phyloP scores from a whole-genome alignment of 257 asterid genomes.

The Nicotiana paniculata region DNA sequence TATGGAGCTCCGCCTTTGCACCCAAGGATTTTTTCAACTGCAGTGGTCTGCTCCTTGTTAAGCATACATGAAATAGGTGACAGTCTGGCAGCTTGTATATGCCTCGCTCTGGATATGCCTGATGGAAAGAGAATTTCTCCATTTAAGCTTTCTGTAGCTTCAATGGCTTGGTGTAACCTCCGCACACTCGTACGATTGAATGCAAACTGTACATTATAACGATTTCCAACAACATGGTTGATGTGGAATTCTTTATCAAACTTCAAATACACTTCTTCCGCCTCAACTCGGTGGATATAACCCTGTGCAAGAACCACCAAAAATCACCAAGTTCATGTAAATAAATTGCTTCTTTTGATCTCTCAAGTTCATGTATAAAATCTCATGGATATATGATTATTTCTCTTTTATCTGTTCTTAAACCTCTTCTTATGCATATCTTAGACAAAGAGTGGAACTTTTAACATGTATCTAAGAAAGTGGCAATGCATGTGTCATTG shows the following conservation, averaged over 20 bases:
- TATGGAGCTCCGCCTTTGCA: constrained; percentile 78
- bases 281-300: constrained; percentile 70
- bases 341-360: background rate
- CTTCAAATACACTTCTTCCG: constrained; percentile 64
- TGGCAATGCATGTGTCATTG: background rate
- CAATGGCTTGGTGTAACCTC: constrained; percentile 77
- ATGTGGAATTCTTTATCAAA: constrained; percentile 56
- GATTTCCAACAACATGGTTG: constrained; percentile 35
- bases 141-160: constrained; percentile 54
- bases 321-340: background rate
- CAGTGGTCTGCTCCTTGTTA: constrained; percentile 59
- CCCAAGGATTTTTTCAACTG: constrained; percentile 66
- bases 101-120: constrained; percentile 15
- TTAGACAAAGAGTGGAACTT: background rate
- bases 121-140: constrained; percentile 65
- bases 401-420: background rate
- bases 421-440: background rate
- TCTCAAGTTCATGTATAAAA: background rate
- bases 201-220: constrained; percentile 67
- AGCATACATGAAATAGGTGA: constrained; percentile 51
- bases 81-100: constrained; percentile 21
- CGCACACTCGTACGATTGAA: constrained; percentile 49
- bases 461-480: background rate
- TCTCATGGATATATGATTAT: background rate
- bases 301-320: constrained; percentile 45